Evolutionary conservation across 2,329 filamentous ascomycete species (phyloP), one percentile per base, ranked within the genome.

Genomic region (Fusarium kyushuense): DNA sequence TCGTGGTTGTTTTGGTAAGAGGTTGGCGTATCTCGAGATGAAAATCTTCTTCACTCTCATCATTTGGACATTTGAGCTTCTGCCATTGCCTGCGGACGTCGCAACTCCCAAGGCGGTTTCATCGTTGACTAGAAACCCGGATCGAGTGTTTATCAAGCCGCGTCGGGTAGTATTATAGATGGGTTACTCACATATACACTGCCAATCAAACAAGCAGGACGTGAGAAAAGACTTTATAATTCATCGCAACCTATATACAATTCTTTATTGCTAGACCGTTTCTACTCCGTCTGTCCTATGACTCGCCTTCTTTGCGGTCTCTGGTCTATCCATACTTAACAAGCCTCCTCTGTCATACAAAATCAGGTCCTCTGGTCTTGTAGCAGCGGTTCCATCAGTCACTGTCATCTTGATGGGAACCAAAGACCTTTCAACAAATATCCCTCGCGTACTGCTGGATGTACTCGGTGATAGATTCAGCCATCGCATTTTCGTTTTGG

Each of bases 1-100:
- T 1, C 59, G 80, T 2, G 75, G 76, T 0, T 82, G 80, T 41
- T 82, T 74, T n/a, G 80, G 80, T 0, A 74, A 71, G 41, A 70
- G 61, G 23, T 61, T 77, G 29, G 76, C 72, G 2, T 75, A 75
- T 10, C 59, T 77, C 5, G 69, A 77, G 67, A 60, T 77, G 46
- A 70, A 69, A 30, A 68, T 78, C 27, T 60, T 75, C 5, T 65
- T 73, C 29, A 69, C 74, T 6, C 54, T 78, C 29, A 38, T 77
- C 12, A 41, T 74, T 3, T 78, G 76, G 76, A 63, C 67, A 0
- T 76, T 77, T 27, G 69, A 76, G 33, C 6, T 67, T 25, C 21
- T 67, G 6, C 30, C 52, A 1, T 29, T 67, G 16, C 64, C 53
- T 8, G 0, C 12, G 7, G 19, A 42, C 5, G 3, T 58, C 2